Conservation (phyloP, 148 eudicot genomes). For the Simmondsia chinensis region DNA sequence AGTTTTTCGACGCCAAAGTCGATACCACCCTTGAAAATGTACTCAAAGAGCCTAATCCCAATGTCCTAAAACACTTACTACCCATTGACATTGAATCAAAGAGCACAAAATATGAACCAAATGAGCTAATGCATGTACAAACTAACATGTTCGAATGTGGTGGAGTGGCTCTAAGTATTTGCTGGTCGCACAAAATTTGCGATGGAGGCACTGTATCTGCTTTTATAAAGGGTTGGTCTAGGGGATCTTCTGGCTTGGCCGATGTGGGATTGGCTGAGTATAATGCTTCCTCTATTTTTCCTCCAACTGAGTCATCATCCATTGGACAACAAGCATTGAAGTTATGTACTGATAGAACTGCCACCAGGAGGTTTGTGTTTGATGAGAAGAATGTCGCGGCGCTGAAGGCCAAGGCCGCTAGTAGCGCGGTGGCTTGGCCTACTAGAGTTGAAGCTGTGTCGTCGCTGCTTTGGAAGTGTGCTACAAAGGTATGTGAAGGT, state of each 20-base stretch:
- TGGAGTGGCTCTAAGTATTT: conserved; percentile 13
- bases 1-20: conserved; percentile 16
- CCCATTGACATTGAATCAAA: conserved; percentile 18
- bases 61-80: conserved; percentile 14
- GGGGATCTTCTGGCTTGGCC: not conserved
- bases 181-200: conserved; percentile 23
- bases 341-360: conserved; percentile 11
- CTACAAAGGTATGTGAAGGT: conserved; percentile 30
- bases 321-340: conserved; percentile 11
- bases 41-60: conserved; percentile 11
- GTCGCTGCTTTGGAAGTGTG: conserved; percentile 27
- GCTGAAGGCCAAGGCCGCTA: conserved; percentile 12
- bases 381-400: conserved; percentile 9
- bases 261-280: conserved; percentile 11
- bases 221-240: conserved; percentile 21
- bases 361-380: conserved; percentile 19
- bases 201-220: conserved; percentile 21
- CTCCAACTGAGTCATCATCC: conserved; percentile 11
- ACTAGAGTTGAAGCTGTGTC: conserved; percentile 36
- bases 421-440: conserved; percentile 14
- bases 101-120: not conserved
- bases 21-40: conserved; percentile 11
- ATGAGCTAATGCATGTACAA: conserved; percentile 15
- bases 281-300: conserved; percentile 14
- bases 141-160: conserved; percentile 18